Conservation (phyloP, 1,284 basidiomycete genomes). For the Fomitopsis betulina region DNA sequence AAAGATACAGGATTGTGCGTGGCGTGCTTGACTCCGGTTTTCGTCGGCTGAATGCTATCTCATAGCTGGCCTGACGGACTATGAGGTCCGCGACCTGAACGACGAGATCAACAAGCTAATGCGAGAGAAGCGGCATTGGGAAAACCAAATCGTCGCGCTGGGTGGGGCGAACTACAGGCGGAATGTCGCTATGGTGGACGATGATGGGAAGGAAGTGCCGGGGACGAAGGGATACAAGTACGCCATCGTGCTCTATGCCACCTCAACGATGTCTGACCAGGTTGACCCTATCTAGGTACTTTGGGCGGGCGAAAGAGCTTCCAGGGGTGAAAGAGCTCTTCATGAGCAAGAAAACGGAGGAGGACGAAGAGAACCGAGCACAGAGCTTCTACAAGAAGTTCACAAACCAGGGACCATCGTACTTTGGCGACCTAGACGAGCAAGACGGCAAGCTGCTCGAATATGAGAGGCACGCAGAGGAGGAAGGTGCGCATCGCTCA, state of each 20-base stretch:
- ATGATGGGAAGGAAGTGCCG: constrained; percentile 92
- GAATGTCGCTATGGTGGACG: constrained; percentile 88
- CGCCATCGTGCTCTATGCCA: constrained; percentile 18
- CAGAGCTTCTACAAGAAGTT: constrained; percentile 86
- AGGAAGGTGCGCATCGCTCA: constrained; percentile 53
- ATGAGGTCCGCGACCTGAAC: constrained; percentile 94
- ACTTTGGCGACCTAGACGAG: constrained; percentile 93
- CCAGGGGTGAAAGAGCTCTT: constrained; percentile 96
- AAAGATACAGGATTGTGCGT: constrained; percentile 94
- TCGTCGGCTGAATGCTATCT: constrained; percentile 1
- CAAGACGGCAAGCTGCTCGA: constrained; percentile 64
- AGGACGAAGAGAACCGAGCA: constrained; percentile 80
- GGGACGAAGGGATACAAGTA: constrained; percentile 99
- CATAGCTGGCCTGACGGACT: constrained; percentile 88
- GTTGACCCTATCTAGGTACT: constrained; percentile 60
- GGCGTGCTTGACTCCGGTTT: background rate
- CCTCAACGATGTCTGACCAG: background rate
- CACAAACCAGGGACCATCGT: constrained; percentile 80
- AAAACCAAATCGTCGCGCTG: constrained; percentile 92
- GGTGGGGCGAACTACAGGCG: constrained; percentile 96
- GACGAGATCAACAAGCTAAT: constrained; percentile 98
- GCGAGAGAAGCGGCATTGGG: constrained; percentile 96
- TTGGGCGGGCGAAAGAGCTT: constrained; percentile 94
- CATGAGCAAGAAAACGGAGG: constrained; percentile 75
- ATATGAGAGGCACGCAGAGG: constrained; percentile 70